phyloP scores from a whole-genome alignment of 1,284 basidiomycete species.

The Neonothopanus nambi region DNA sequence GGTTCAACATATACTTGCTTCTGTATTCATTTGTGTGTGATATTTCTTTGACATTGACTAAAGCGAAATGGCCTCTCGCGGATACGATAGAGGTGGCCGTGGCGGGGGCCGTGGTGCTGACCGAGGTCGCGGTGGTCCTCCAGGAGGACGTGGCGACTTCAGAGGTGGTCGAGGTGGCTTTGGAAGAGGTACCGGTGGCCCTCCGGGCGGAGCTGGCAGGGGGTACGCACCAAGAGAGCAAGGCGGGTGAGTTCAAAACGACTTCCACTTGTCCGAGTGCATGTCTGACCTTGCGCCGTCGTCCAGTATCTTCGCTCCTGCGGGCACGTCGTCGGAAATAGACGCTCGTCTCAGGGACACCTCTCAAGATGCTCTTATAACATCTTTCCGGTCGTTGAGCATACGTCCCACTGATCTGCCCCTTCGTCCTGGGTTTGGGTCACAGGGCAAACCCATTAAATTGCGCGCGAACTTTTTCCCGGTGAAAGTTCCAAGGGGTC shows the following conservation, averaged over 20 bases:
- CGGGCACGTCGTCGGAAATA: conserved; percentile 46
- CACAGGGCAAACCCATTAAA: conserved; percentile 54
- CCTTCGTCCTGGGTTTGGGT: conserved; percentile 68
- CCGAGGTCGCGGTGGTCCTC: conserved; percentile 30
- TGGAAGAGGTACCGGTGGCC: conserved; percentile 26
- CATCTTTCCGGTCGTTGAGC: conserved; percentile 44
- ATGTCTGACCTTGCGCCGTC: conserved; percentile 10
- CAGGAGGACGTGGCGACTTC: conserved; percentile 23
- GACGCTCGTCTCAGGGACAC: conserved; percentile 60
- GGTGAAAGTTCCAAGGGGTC: conserved; percentile 58
- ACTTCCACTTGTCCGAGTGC: conserved; percentile 2
- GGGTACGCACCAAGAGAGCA: conserved; percentile 33
- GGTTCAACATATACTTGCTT: background rate
- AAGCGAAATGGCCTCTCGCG: conserved; percentile 7
- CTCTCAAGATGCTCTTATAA: conserved; percentile 58
- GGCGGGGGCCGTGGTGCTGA: conserved; percentile 30
- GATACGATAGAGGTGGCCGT: conserved; percentile 25
- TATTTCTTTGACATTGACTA: background rate
- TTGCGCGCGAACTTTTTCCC: conserved; percentile 79
- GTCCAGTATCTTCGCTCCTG: conserved; percentile 52
- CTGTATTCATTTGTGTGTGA: background rate
- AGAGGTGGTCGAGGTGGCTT: conserved; percentile 30
- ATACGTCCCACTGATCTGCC: conserved; percentile 56
- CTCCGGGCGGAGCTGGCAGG: conserved; percentile 24
- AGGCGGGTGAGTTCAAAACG: conserved; percentile 47